Percentiles rank a stretch among this genome's conserved stretches.
Evolutionary conservation across 2,329 filamentous ascomycete species (phyloP).

Genomic region (Fusarium scirpi): DNA sequence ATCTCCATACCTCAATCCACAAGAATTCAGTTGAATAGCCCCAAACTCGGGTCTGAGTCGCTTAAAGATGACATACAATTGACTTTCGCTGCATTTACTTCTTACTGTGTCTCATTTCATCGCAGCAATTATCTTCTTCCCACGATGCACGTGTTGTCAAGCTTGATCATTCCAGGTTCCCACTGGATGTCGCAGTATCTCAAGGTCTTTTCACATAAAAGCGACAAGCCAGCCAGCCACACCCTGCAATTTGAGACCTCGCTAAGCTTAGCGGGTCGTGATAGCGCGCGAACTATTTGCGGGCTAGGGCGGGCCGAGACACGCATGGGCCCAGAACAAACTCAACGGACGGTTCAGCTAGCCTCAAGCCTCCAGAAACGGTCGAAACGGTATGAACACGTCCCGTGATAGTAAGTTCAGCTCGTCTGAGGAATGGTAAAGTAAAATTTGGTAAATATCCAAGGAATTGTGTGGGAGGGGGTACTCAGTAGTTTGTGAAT

Average conservation of each 20-base stretch:
- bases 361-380: not conserved
- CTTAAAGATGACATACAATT: too few species aligned
- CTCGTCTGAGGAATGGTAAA: not conserved
- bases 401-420: not conserved
- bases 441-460: rapidly evolving
- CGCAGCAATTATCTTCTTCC: too few species aligned
- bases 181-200: too few species aligned
- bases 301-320: constrained; percentile 2
- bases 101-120: rapidly evolving
- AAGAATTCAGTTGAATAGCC: too few species aligned
- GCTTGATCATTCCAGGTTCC: too few species aligned
- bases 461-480: not conserved
- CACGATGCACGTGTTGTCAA: too few species aligned
- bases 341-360: not conserved
- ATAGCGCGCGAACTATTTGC: not conserved
- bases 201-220: too few species aligned
- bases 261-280: not conserved
- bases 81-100: too few species aligned
- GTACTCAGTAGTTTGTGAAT: rapidly evolving
- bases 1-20: too few species aligned
- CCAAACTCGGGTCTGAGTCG: too few species aligned
- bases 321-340: not conserved
- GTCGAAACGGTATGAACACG: not conserved
- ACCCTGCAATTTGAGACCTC: not conserved
- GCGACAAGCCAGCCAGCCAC: not conserved